Evolutionary conservation across 1,284 basidiomycete species (phyloP), one percentile per base, ranked within the genome.

Genomic region (Gymnopus androsaceus): DNA sequence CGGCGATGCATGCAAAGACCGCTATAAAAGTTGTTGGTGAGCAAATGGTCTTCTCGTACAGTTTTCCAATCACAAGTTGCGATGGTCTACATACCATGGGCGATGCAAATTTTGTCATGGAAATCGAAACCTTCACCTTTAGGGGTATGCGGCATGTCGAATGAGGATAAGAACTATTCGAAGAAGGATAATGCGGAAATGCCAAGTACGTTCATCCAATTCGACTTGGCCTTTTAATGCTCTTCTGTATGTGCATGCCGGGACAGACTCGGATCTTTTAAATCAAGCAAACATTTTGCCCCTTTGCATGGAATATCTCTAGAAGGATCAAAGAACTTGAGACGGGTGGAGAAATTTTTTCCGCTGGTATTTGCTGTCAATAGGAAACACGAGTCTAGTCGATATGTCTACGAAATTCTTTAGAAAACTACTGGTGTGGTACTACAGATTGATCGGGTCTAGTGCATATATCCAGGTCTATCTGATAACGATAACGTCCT

Each of bases 41-140:
- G n/a, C 19, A 14, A 14, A 46, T 17, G 19, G n/a, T 14, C 31
- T 33, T 33, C n/a, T n/a, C n/a, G n/a, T n/a, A n/a, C n/a, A n/a
- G n/a, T n/a, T n/a, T n/a, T n/a, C n/a, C n/a, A n/a, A n/a, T n/a
- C n/a, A n/a, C n/a, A n/a, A n/a, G n/a, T n/a, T n/a, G n/a, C 3
- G 30, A 14, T 7, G 15, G 31, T 31, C 17, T 19, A 46, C 44
- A 14, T 46, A 46, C 44, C 44, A 46, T 46, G 44, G 27, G 44
- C 44, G 30, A 46, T 46, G 44, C 28, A 30, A 12, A 46, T n/a
- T 46, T 25, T 46, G 19, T 46, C 44, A 33, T 46, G 44, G 44
- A 30, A 46, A 28, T 46, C 44, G 27, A 19, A 46, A 21, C 44
- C 44, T 46, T 12, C 17, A 30, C 28, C 28, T 46, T 19, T 31